Evolutionary conservation across 208 protist genomes (phyloP), one percentile per base, ranked within the genome.

Genomic region (Acanthamoeba triangularis): DNA sequence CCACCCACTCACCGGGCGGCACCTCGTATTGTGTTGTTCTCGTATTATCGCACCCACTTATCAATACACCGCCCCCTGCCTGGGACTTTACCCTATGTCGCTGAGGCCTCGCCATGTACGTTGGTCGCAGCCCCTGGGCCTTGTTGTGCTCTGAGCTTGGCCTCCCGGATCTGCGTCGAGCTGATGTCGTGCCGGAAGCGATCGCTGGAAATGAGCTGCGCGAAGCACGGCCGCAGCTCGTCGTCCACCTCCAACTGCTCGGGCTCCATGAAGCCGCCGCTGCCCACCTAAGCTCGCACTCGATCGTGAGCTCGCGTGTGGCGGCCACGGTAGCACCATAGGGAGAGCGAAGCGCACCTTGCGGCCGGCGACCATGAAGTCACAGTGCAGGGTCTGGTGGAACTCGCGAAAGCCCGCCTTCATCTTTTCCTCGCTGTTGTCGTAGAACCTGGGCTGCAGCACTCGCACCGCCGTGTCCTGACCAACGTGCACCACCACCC

Each of bases 301-400:
- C 59, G 20, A n/a, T 11, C 4, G 67, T 76, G 33, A 76, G 67
- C 67, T 20, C 10, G 5, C 10, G n/a, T n/a, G n/a, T n/a, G n/a
- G n/a, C n/a, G n/a, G n/a, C n/a, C n/a, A n/a, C n/a, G n/a, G 65
- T 74, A 28, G n/a, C 63, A 0, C 0, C 28, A 7, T n/a, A 72
- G 6, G 63, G 5, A 35, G 2, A 72, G 23, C n/a, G 30, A 20
- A 10, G 30, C 59, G 10, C 44, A 90, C 84, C 25, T 3, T 25
- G n/a, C 84, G 49, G n/a, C 84, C 84, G 28, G 84, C 84, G 10
- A 90, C 84, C 18, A 90, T 90, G 84, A 90, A 90, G 84, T 90
- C 84, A 49, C 84, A 90, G 14, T 37, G 16, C 5, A 52, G 49
- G 0, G 84, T 65, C 63, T 90, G 28, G 44, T 90, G 52, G 35